Evolutionary conservation across 495 filamentous ascomycete genomes (phyloP), one percentile per base, ranked within the genome.

Genomic region (Penicillium mononematosum): DNA sequence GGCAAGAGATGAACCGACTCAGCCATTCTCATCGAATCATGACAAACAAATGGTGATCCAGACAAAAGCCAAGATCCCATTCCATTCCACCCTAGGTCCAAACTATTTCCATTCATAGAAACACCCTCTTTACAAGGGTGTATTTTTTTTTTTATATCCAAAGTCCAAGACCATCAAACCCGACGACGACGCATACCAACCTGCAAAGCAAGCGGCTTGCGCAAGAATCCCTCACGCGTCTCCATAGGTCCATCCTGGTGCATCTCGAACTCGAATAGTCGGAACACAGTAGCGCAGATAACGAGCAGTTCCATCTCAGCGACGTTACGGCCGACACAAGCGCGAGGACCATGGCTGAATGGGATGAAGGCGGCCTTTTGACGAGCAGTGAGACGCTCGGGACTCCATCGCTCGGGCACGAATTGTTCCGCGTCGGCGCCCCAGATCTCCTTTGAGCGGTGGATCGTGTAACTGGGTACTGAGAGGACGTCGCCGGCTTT

Each of bases 221-320:
- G 79, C 74, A 96, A 75, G 73, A 96, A 96, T 0, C 92, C 92
- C 76, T 96, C 92, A 43, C 86, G 76, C 0, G 89, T 94, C 69
- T 90, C 80, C 85, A 95, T 81, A 27, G 72, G 73, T 4, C 82
- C 81, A 4, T 74, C 68, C 76, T 94, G 88, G 62, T 85, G 70
- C 43, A 93, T 67, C 61, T 83, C 77, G 64, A 93, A 91, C 27
- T 90, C 85, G 66, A 89, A 96, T 52, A 88, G 70, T 27, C 84
- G 70, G 68, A 88, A 89, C 66, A 92, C 88, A 16, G 88, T 90
- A 3, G 81, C 82, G 39, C 85, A 85, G 55, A 95, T 94, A 47
- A 92, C 79, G 59, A 87, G 85, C 74, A 96, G 77, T 69, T 96
- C 92, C 91, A 96, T 95, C 81, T 96, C 92, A 0, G 92, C 92